These are phyloP conservation scores for Naegleria gruberi DNA, from an alignment of 208 protist species.

Conservation along the genomic window DNA sequence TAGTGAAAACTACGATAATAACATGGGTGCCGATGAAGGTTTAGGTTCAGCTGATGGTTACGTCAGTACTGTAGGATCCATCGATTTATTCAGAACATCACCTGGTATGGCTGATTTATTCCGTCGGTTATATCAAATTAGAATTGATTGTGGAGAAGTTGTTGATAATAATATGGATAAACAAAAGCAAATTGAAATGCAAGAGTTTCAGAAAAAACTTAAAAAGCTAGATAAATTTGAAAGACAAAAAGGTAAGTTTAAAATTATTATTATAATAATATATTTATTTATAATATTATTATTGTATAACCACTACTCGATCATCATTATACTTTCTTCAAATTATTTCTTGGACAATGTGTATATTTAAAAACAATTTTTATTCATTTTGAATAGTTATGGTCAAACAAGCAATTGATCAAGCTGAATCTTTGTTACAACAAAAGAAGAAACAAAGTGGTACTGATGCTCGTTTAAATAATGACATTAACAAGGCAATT, in stretches of 20 bases:
- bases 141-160: conserved; percentile 3
- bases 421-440: neutral
- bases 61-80: neutral
- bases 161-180: neutral
- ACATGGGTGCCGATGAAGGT: neutral
- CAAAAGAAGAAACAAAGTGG: neutral
- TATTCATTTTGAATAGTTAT: too few species aligned
- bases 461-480: neutral
- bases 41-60: neutral
- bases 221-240: conserved; percentile 12
- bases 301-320: too few species aligned
- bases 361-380: too few species aligned
- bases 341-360: too few species aligned
- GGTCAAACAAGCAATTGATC: neutral
- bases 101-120: conserved; percentile 13
- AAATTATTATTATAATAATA: neutral
- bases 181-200: neutral
- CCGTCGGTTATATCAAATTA: neutral
- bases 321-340: too few species aligned
- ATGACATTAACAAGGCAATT: neutral
- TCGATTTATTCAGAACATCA: neutral
- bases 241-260: neutral
- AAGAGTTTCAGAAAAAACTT: neutral
- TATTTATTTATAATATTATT: too few species aligned
- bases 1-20: neutral